Conservation (phyloP, 1,284 basidiomycete species). For the Tilletiaria anomala region DNA sequence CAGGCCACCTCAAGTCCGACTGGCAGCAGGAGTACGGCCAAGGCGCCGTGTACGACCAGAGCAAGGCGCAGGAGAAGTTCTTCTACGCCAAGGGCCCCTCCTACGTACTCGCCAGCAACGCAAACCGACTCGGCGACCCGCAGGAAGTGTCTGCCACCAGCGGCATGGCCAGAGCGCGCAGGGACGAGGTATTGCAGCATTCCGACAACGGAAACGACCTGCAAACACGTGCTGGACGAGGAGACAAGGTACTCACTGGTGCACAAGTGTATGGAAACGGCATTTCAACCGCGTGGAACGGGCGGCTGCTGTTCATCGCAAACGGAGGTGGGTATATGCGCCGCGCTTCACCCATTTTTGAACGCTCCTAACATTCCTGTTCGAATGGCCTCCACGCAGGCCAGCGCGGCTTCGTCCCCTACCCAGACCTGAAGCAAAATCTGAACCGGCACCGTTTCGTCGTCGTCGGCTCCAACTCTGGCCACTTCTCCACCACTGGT, state of each 20-base stretch:
- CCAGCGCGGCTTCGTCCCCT: slow-evolving; percentile 8
- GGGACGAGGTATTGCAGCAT: too few relatives aligned
- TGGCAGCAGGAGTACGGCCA: neutral
- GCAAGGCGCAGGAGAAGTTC: neutral
- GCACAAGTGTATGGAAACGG: too few relatives aligned
- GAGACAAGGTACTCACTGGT: neutral
- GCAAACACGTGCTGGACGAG: neutral
- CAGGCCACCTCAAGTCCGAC: neutral
- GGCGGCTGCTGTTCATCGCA: slow-evolving; percentile 6
- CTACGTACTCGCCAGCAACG: too few relatives aligned
- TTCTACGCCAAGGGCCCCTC: neutral
- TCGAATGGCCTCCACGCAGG: too few relatives aligned
- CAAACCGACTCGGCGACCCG: too few relatives aligned
- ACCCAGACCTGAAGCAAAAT: slow-evolving; percentile 4
- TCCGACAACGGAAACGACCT: too few relatives aligned
- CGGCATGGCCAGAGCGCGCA: too few relatives aligned
- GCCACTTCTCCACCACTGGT: slow-evolving; percentile 4
- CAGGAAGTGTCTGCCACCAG: too few relatives aligned
- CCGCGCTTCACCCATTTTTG: too few relatives aligned
- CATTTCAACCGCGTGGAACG: slow-evolving; percentile 9
- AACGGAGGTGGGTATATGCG: too few relatives aligned
- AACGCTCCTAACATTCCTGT: too few relatives aligned
- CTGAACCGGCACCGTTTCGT: slow-evolving; percentile 7
- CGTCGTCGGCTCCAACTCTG: slow-evolving; percentile 8
- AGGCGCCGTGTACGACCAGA: neutral